Evolutionary conservation across 306 rosid species (phyloP), one percentile per base, ranked within the genome.

Genomic region (Rubus idaeus): DNA sequence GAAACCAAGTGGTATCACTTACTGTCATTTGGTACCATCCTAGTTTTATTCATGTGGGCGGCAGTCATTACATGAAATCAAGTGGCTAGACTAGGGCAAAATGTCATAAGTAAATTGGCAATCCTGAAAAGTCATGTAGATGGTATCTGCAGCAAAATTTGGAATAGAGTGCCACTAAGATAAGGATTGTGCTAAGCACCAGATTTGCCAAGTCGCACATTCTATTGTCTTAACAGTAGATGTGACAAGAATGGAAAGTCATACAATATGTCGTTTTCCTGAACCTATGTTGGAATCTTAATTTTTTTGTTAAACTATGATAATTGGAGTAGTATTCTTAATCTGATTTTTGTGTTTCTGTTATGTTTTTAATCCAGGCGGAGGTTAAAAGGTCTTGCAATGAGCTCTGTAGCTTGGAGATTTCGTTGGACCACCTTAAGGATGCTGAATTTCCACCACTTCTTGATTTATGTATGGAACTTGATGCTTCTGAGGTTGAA

Each of bases 401-500:
- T 65, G 93, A 88, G 81, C 74, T 46, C 44, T 83, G 93, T 78
- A 82, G 77, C 86, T 73, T 90, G 79, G 90, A 90, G 71, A 87
- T 92, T 80, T 80, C 84, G 75, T 75, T 89, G 63, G 90, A 87
- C 79, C 84, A 87, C 64, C 87, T 92, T 18, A 86, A 84, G 85
- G 96, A 92, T 73, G 57, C 57, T 66, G 97, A 92, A 80, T 83
- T 89, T 81, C 86, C 67, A 73, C 92, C 97, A 39, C 88, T 92
- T 77, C 79, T 88, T 60, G 96, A 89, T 75, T 30, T 87, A 75
- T 92, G 88, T 76, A 64, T 53, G 80, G 79, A 83, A 78, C 85
- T 92, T 64, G 87, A 78, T 82, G 63, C 77, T 79, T 86, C 90
- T 57, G 93, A 86, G 79, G 79, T 92, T 52, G 87, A 92, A 83